Evolutionary conservation across 805 yeast species (phyloP).

Genomic region (Metschnikowia hibisci): DNA sequence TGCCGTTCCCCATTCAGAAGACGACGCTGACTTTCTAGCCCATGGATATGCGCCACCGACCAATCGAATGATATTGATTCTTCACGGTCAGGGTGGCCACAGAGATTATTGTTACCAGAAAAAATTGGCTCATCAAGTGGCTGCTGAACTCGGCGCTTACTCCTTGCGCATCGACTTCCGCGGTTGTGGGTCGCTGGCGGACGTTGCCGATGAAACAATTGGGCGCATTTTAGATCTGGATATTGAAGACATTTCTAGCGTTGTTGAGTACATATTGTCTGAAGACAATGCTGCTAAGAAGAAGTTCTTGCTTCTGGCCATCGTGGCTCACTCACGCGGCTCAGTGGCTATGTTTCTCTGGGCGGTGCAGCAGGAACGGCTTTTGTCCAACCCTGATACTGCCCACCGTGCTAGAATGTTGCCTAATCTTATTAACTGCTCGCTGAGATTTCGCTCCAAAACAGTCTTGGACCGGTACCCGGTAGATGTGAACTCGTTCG

Average conservation of each 20-base stretch:
- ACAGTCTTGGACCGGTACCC: conserved; percentile 43
- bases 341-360: conserved; percentile 70
- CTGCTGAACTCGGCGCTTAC: conserved; percentile 55
- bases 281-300: conserved; percentile 35
- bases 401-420: conserved; percentile 39
- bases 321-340: conserved; percentile 82
- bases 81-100: conserved; percentile 89
- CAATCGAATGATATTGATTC: conserved; percentile 52
- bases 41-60: conserved; percentile 37
- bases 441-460: conserved; percentile 61
- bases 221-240: conserved; percentile 68
- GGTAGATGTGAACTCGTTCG: conserved; percentile 18
- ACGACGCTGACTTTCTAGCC: conserved; percentile 21
- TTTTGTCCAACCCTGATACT: conserved; percentile 24
- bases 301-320: conserved; percentile 47
- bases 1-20: conserved; percentile 35
- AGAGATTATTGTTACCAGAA: conserved; percentile 74
- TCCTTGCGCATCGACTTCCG: conserved; percentile 81
- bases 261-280: conserved; percentile 29
- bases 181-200: conserved; percentile 76
- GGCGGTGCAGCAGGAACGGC: conserved; percentile 47
- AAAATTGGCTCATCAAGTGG: conserved; percentile 54
- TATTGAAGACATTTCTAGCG: conserved; percentile 56
- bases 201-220: conserved; percentile 26
- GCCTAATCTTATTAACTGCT: conserved; percentile 66